A percentile compares a stretch with the other conserved stretches of the same genome.
Conservation (phyloP, 352 stramenopile species). For the Phytopythium helicoides region DNA sequence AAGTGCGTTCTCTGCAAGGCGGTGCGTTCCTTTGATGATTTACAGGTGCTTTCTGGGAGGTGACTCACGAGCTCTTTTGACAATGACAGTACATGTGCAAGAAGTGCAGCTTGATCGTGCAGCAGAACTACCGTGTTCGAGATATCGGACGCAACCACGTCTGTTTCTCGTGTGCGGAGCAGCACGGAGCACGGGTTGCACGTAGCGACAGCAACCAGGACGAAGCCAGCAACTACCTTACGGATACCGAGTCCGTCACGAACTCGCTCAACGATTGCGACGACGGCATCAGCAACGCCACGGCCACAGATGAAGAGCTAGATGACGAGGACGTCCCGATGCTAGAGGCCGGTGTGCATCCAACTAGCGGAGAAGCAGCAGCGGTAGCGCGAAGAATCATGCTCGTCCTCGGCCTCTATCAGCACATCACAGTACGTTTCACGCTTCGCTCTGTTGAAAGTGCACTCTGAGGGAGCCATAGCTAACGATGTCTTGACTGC, state of each 20-base stretch:
- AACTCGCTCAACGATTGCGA: conserved; percentile 1
- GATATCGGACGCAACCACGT: conserved; percentile 27
- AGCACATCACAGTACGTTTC: neutral
- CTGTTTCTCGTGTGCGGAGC: conserved; percentile 62
- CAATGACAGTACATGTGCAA: conserved; percentile 60
- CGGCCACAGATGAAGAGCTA: conserved; percentile 1
- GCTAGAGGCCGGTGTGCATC: neutral
- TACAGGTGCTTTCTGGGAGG: neutral
- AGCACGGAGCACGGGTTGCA: conserved; percentile 28
- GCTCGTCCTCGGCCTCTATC: neutral
- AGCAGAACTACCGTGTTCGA: conserved; percentile 55
- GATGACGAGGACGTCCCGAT: neutral
- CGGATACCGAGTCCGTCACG: conserved; percentile 1
- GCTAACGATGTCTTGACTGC: neutral
- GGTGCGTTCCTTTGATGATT: conserved; percentile 29
- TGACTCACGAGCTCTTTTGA: conserved; percentile 4
- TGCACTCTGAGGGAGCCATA: too few species aligned
- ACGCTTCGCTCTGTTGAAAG: too few species aligned
- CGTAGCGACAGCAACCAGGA: neutral
- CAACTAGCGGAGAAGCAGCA: conserved; percentile 1
- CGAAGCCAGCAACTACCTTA: neutral
- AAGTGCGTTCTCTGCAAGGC: conserved; percentile 61
- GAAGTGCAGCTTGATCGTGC: conserved; percentile 59
- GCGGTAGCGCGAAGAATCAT: neutral
- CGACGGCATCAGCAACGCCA: conserved; percentile 3